Base-by-base conservation (phyloP, 31 red algal genomes). In the Asparagopsis taxiformis region DNA sequence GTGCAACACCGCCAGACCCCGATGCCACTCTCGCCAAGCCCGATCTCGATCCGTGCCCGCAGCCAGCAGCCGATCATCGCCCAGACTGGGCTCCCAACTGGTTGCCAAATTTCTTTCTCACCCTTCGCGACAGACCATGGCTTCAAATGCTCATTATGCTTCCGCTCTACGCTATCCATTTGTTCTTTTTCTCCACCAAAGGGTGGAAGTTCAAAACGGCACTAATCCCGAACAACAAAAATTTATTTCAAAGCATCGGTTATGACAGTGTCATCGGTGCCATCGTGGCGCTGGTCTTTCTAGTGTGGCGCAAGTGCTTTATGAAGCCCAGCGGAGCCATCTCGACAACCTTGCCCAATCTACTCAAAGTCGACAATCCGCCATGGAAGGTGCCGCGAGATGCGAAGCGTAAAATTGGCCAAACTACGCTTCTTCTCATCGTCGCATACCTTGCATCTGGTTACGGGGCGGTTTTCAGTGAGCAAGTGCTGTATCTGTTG, bases 401-500 rank as follows among this genome's bases (percentile, higher is more conserved):
- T 41, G 78, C 75, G 0, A 80, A 87, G 62, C 33, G 59, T 29
- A 85, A 84, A 25, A 88, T 98, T 48, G 87, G 74, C 44, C 68
- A 68, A 28, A 98, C 95, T 0, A 91, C 91, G 1, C 19, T 94
- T 33, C 51, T 98, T 57, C 66, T 98, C 11, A 37, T 94, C 39
- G 82, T 91, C 6, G 95, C 95, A 44, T 98, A 94, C 67, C 59
- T 98, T 51, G 53, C 80, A 25, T 98, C 95, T 13, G 95, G 95
- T 9, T 98, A 98, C 54, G 95, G 91, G 1, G 95, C 95, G 1
- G 90, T 94, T 9, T 69, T 98, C 22, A 78, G 61, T 37, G 95
- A 98, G 50, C 87, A 87, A 48, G 34, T 98, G 23, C 51, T 98
- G 16, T 94, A 83, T 66, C 43, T 94, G 35, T 32, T 94, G 19